Base-by-base conservation (phyloP, 495 filamentous ascomycete genomes). In the Aspergillus carlsbadensis region DNA sequence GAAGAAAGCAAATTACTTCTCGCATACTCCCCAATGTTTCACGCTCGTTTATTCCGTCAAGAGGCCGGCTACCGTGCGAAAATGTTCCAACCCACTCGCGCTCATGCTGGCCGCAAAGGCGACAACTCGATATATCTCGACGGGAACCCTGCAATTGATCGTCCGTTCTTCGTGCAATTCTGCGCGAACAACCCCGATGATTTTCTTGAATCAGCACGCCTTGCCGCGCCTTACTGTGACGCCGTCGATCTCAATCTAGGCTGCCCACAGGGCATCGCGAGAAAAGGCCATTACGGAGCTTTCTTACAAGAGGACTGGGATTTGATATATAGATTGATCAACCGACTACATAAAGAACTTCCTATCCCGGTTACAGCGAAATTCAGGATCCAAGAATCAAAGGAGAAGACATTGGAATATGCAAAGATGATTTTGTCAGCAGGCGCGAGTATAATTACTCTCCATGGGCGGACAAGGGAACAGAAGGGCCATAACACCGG, bases 401-500 rank as follows among this genome's bases (percentile, higher is more conserved):
- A 83, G 47, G 92, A 97, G 70, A 83, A 84, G 51, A 96, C 91
- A 0, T 72, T 99, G 41, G 86, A 86, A 52, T 99, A 99, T 70
- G 94, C 94, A 4, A 81, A 86, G 59, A 96, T 89, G 73, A 88
- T 98, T 10, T 72, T 99, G 14, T 81, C 81, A 5, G 93, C 95
- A 8, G 94, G 95, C 13, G 94, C 92, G 10, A 96, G 88, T 66
- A 89, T 97, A 31, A 81, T 98, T 45, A 92, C 94, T 0, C 89
- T 98, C 0, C 94, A 99, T 76, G 94, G 94, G 14, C 79, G 94
- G 34, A 80, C 81, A 52, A 78, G 95, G 58, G 92, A 98, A 54
- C 94, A 97, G 66, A 98, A 98, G 71, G 93, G 95, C 2, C 94
- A 99, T 65, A 85, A 93, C 62, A 99, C 95, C 0, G 94, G 95